Evolutionary conservation across 441 rosid genomes (phyloP).

Genomic region (Lepidium campestre): DNA sequence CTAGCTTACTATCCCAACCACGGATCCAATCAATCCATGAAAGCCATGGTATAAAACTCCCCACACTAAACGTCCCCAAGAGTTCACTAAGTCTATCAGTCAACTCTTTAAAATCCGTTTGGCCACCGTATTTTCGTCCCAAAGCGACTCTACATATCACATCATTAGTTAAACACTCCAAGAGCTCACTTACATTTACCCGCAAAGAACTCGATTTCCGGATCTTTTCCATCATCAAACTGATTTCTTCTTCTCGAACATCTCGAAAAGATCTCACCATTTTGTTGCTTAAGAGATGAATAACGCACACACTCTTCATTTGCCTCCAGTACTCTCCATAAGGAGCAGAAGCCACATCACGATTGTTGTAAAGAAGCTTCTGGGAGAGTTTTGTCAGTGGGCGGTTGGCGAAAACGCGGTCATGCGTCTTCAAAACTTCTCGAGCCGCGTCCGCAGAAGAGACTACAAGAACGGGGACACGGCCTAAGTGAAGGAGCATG

Average conservation of each 20-base stretch:
- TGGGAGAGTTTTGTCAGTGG: slow-evolving; percentile 25
- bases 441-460: slow-evolving; percentile 38
- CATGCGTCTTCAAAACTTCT: slow-evolving; percentile 45
- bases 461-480: slow-evolving; percentile 34
- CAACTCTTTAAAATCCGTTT: slow-evolving; percentile 20
- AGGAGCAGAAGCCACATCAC: slow-evolving; percentile 38
- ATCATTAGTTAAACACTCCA: slow-evolving; percentile 28
- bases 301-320: slow-evolving; percentile 35
- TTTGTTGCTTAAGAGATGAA: slow-evolving; percentile 43
- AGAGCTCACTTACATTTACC: slow-evolving; percentile 29
- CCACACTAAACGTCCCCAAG: slow-evolving; percentile 28
- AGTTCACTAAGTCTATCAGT: slow-evolving; percentile 21
- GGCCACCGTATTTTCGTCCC: slow-evolving; percentile 34
- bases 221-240: slow-evolving; percentile 29
- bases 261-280: slow-evolving; percentile 37
- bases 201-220: neutral
- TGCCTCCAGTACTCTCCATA: slow-evolving; percentile 64
- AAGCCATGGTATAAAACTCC: slow-evolving; percentile 42
- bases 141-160: slow-evolving; percentile 38
- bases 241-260: slow-evolving; percentile 40
- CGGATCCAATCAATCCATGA: slow-evolving; percentile 32
- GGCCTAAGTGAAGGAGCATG: slow-evolving; percentile 43
- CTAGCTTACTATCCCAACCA: slow-evolving; percentile 22
- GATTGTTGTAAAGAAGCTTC: slow-evolving; percentile 36
- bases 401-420: slow-evolving; percentile 36